Evolutionary conservation across 1,284 basidiomycete species (phyloP).

Genomic region (Paramarasmius palmivorus): DNA sequence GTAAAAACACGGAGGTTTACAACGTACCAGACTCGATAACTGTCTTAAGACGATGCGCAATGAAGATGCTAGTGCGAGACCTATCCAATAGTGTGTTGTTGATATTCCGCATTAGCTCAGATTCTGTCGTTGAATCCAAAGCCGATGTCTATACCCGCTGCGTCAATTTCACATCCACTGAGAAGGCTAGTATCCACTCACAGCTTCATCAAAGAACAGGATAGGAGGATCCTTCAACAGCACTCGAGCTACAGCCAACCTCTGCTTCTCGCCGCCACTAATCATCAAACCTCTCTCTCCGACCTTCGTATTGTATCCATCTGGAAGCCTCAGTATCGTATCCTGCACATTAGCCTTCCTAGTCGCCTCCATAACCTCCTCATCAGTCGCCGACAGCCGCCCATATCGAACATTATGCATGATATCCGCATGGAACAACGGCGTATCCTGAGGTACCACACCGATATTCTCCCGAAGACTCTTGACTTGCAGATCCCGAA

Average conservation of each 20-base stretch:
- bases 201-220: slow-evolving; percentile 97
- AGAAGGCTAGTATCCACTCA: slow-evolving; percentile 40
- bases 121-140: slow-evolving; percentile 91
- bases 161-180: slow-evolving; percentile 1
- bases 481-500: slow-evolving; percentile 72
- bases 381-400: slow-evolving; percentile 84
- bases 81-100: slow-evolving; percentile 77
- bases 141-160: slow-evolving; percentile 75
- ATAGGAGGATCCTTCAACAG: slow-evolving; percentile 94
- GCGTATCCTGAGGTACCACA: slow-evolving; percentile 97
- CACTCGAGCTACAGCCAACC: slow-evolving; percentile 91
- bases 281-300: slow-evolving; percentile 98
- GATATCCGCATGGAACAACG: slow-evolving; percentile 94
- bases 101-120: slow-evolving; percentile 94
- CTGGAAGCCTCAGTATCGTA: slow-evolving; percentile 79
- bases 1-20: slow-evolving; percentile 11
- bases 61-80: slow-evolving; percentile 90
- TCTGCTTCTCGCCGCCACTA: slow-evolving; percentile 96
- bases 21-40: slow-evolving; percentile 82
- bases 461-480: slow-evolving; percentile 81
- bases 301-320: slow-evolving; percentile 88
- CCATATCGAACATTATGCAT: slow-evolving; percentile 96
- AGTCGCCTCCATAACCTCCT: slow-evolving; percentile 84
- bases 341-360: slow-evolving; percentile 87
- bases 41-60: slow-evolving; percentile 90